Conservation (phyloP, 78 protist genomes). For the Dictyostelium brefeldianum region DNA sequence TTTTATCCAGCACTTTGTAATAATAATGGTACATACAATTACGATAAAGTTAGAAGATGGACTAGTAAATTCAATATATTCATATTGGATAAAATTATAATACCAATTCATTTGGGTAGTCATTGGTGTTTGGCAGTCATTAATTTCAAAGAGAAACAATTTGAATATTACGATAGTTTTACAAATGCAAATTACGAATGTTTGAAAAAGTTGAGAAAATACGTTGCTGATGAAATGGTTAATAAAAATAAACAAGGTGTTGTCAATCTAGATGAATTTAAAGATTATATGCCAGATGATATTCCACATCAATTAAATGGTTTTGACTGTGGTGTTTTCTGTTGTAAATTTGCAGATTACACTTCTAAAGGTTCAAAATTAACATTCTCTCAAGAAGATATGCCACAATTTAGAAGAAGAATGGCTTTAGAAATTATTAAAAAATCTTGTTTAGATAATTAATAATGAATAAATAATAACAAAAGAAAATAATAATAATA, state of each 20-base stretch:
- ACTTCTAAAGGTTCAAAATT: constrained; percentile 47
- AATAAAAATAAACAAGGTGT: constrained; percentile 52
- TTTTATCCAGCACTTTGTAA: constrained; percentile 84
- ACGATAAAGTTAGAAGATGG: constrained; percentile 87
- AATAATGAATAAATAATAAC: neutral
- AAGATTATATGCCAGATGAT: constrained; percentile 18
- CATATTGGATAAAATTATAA: constrained; percentile 80
- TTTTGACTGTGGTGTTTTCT: constrained; percentile 93
- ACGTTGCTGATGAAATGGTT: constrained; percentile 55
- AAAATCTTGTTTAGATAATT: constrained; percentile 26
- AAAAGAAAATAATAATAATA: neutral
- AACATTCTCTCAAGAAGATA: constrained; percentile 71
- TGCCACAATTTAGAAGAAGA: constrained; percentile 46
- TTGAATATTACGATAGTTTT: constrained; percentile 91
- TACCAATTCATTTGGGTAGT: constrained; percentile 90
- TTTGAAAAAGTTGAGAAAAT: constrained; percentile 27
- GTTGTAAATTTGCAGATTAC: constrained; percentile 88
- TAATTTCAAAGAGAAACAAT: constrained; percentile 76
- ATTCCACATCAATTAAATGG: constrained; percentile 90
- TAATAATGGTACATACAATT: constrained; percentile 63
- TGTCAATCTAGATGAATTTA: constrained; percentile 49
- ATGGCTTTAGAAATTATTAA: constrained; percentile 52
- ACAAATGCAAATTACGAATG: constrained; percentile 37
- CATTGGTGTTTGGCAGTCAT: constrained; percentile 93
- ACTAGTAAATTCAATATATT: constrained; percentile 88